A percentile compares a stretch with the other conserved stretches of the same genome.
Conservation (phyloP, 805 yeast species). For the Pichia insulana region DNA sequence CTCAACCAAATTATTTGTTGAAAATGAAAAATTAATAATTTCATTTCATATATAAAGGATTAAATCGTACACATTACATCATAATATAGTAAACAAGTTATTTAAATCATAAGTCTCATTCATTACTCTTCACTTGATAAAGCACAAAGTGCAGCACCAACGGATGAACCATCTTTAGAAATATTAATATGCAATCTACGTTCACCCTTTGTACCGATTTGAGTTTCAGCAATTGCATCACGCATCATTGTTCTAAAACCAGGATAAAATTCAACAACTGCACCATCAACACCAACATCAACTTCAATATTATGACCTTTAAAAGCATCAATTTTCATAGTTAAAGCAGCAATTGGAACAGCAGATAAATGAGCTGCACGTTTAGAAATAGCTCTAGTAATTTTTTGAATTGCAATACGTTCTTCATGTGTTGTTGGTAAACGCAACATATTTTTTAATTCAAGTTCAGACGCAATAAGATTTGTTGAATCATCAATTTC, state of each 20-base stretch:
- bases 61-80: no score
- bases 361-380: slow-evolving; percentile 90
- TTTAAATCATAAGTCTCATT: no score
- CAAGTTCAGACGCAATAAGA: slow-evolving; percentile 60
- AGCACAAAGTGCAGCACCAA: slow-evolving; percentile 96
- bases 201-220: slow-evolving; percentile 66
- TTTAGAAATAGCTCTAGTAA: slow-evolving; percentile 72
- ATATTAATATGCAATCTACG: slow-evolving; percentile 68
- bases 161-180: slow-evolving; percentile 94
- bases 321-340: slow-evolving; percentile 58
- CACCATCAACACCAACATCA: slow-evolving; percentile 93
- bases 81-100: no score
- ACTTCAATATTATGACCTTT: slow-evolving; percentile 58
- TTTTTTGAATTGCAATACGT: slow-evolving; percentile 59
- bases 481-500: slow-evolving; percentile 78
- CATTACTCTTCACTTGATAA: slow-evolving; percentile 16
- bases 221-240: slow-evolving; percentile 63
- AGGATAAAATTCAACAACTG: slow-evolving; percentile 89
- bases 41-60: no score
- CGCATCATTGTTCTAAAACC: slow-evolving; percentile 74
- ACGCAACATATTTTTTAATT: slow-evolving; percentile 57
- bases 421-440: slow-evolving; percentile 64
- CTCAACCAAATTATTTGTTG: no score
- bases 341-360: slow-evolving; percentile 79
- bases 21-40: no score